Conservation (phyloP, 192 early-diverging fungal genomes). For the Borealophlyctis nickersoniae region DNA sequence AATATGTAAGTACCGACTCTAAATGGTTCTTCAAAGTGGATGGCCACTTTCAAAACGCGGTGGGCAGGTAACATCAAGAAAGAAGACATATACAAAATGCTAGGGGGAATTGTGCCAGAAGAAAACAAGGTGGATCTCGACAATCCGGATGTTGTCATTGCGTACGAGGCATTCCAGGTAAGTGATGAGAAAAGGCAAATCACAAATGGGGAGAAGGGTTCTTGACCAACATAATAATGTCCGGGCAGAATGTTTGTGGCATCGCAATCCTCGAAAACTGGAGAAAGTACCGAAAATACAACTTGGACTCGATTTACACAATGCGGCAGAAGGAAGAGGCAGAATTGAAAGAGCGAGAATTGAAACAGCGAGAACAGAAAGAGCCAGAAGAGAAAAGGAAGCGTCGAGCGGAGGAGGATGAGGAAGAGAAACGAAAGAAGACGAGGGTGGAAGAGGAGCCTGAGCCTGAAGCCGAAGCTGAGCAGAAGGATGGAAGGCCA, state of each 20-base stretch:
- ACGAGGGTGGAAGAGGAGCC: neutral
- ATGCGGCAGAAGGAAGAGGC: too few relatives aligned
- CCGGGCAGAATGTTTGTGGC: neutral
- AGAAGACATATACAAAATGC: neutral
- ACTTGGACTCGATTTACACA: neutral
- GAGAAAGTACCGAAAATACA: neutral
- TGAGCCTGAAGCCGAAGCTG: too few relatives aligned
- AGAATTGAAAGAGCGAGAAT: neutral
- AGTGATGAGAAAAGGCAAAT: neutral
- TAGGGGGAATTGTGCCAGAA: neutral
- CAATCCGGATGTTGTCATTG: neutral
- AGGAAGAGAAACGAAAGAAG: neutral
- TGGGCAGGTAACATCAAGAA: neutral
- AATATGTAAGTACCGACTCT: neutral
- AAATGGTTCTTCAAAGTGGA: neutral
- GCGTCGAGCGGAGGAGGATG: neutral
- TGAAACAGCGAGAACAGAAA: neutral
- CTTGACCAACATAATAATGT: neutral
- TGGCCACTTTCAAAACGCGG: neutral
- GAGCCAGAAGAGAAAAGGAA: neutral
- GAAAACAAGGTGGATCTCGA: neutral
- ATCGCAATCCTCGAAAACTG: neutral
- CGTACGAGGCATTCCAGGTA: neutral
- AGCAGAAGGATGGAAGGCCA: too few relatives aligned
- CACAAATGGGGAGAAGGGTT: neutral